A percentile compares a stretch with the other conserved stretches of the same genome.
These are phyloP conservation scores for Drosera spatulata DNA, from an alignment of 179 eudicot species.

Conservation along the genomic window DNA sequence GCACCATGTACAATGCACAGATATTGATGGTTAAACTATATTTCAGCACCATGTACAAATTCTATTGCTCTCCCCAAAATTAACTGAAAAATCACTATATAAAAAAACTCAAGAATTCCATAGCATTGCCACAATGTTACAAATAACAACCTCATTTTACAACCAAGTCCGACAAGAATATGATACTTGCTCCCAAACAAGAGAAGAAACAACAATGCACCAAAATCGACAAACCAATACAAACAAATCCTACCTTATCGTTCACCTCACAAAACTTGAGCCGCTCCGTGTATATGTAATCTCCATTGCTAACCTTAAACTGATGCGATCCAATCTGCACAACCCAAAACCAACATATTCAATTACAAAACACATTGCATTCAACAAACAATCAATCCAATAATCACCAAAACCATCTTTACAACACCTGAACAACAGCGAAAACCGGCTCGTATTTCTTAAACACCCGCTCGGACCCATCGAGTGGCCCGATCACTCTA, in stretches of 20 bases:
- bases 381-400: not conserved
- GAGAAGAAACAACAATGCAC: not conserved
- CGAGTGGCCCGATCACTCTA: conserved; percentile 59
- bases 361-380: too few relatives aligned
- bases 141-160: too few relatives aligned
- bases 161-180: too few relatives aligned
- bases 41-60: too few relatives aligned
- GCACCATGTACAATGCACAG: not conserved
- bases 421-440: conserved; percentile 77
- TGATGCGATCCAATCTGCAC: conserved; percentile 92
- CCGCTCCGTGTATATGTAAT: conserved; percentile 64
- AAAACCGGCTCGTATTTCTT: conserved; percentile 63
- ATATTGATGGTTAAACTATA: too few relatives aligned
- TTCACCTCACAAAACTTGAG: conserved; percentile 87
- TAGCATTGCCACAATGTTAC: too few relatives aligned
- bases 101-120: too few relatives aligned
- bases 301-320: conserved; percentile 97
- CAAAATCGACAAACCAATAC: not conserved
- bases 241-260: conserved; percentile 55
- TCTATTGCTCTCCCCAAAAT: too few relatives aligned
- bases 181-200: not conserved
- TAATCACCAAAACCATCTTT: not conserved
- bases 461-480: conserved; percentile 41
- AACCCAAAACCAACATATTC: not conserved
- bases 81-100: too few relatives aligned